Conservation (phyloP, 768 basidiomycete genomes). For the Termitomyces sp. region DNA sequence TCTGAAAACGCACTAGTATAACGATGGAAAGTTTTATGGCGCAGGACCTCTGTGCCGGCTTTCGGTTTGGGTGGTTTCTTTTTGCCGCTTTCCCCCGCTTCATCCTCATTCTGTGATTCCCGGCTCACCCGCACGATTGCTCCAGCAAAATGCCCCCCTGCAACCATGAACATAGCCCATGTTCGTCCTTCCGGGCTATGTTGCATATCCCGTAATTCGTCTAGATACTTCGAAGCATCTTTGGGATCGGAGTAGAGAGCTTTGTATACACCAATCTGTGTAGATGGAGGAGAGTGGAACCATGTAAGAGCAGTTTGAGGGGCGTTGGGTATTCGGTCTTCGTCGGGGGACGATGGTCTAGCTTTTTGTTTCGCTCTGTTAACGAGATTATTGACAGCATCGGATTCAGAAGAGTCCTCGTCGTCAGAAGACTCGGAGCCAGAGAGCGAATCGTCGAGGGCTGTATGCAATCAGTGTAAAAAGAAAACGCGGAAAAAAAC, state of each 20-base stretch:
- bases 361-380: slow-evolving; percentile 49
- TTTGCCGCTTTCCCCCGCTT: slow-evolving; percentile 39
- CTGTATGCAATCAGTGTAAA: slow-evolving; percentile 30
- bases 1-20: slow-evolving; percentile 79
- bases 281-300: slow-evolving; percentile 86
- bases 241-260: slow-evolving; percentile 60
- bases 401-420: slow-evolving; percentile 51
- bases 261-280: slow-evolving; percentile 88
- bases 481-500: background rate
- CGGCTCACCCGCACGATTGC: slow-evolving; percentile 74
- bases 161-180: slow-evolving; percentile 96
- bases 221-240: slow-evolving; percentile 46
- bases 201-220: slow-evolving; percentile 68
- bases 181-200: slow-evolving; percentile 53
- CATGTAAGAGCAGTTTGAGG: slow-evolving; percentile 75
- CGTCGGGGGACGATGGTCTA: slow-evolving; percentile 46
- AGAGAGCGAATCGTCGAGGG: slow-evolving; percentile 84
- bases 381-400: slow-evolving; percentile 66
- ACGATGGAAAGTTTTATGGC: slow-evolving; percentile 95
- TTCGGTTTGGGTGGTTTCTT: slow-evolving; percentile 63
- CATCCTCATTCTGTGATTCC: slow-evolving; percentile 40
- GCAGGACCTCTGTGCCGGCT: slow-evolving; percentile 76
- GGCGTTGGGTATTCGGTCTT: slow-evolving; percentile 19
- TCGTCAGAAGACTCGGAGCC: slow-evolving; percentile 78
- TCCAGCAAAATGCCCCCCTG: slow-evolving; percentile 97